A percentile compares a stretch with the other conserved stretches of the same genome.
These are phyloP conservation scores for Solanum piurae DNA, from an alignment of 257 asterid genomes.

Conservation along the genomic window DNA sequence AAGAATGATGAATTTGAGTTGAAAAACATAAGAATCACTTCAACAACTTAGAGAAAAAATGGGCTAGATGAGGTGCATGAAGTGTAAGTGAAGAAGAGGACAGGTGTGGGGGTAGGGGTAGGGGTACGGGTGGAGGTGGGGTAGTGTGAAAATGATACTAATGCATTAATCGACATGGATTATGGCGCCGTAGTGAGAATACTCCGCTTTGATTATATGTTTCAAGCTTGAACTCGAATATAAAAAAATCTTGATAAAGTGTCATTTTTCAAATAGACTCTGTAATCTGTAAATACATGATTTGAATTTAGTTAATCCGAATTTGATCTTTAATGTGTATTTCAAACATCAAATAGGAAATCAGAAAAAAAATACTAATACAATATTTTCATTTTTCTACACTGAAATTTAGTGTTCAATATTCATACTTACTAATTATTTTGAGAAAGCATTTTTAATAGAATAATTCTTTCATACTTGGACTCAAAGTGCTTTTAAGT, in stretches of 20 bases:
- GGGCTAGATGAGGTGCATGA: not conserved
- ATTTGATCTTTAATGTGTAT: too few species aligned
- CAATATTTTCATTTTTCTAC: too few species aligned
- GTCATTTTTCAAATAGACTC: not conserved
- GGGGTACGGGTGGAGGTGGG: not conserved
- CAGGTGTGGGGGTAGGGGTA: not conserved
- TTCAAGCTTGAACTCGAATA: fast-evolving
- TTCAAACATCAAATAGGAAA: too few species aligned
- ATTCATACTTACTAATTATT: too few species aligned
- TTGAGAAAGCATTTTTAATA: not conserved
- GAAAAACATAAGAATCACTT: not conserved
- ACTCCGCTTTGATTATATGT: fast-evolving
- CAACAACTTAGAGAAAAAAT: not conserved
- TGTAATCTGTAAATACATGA: too few species aligned
- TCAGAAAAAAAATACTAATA: not conserved
- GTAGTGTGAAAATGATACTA: not conserved
- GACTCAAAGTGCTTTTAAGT: fast-evolving
- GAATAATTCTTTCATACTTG: fast-evolving
- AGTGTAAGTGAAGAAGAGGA: not conserved
- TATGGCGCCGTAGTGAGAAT: fast-evolving
- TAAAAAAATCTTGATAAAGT: too few species aligned
- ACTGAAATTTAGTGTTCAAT: too few species aligned
- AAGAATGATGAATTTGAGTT: not conserved
- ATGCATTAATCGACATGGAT: fast-evolving
- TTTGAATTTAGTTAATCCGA: too few species aligned